phyloP scores from a whole-genome alignment of 1,139 yeast genomes.

The Lodderomyces metapsilosis region DNA sequence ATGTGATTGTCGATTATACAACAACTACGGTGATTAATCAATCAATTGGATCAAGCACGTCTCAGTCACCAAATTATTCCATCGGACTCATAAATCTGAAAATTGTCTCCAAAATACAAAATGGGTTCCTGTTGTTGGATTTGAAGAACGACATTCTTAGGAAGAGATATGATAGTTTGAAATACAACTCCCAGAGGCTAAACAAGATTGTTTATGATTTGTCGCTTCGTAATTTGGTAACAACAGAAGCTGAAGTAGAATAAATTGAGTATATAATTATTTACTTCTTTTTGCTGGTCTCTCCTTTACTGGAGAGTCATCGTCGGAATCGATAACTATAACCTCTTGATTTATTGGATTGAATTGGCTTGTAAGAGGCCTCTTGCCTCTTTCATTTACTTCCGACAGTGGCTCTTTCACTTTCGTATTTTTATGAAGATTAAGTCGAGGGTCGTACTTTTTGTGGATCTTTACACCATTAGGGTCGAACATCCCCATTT shows the following conservation, averaged over 20 bases:
- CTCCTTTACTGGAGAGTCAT: constrained; percentile 1
- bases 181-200: constrained; percentile 28
- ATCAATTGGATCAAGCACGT: constrained; percentile 17
- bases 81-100: constrained; percentile 25
- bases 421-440: not conserved
- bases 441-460: not conserved
- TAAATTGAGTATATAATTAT: constrained; percentile 4
- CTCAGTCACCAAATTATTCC: constrained; percentile 20
- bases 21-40: constrained; percentile 25
- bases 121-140: constrained; percentile 30
- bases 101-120: constrained; percentile 25
- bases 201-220: constrained; percentile 31
- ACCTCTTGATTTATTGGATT: not conserved
- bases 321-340: constrained; percentile 1
- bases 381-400: not conserved
- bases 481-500: not conserved
- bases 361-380: not conserved
- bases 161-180: constrained; percentile 30
- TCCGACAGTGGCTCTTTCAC: not conserved
- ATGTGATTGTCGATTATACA: constrained; percentile 30
- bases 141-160: constrained; percentile 30
- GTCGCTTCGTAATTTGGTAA: constrained; percentile 19
- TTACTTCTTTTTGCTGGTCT: constrained; percentile 1
- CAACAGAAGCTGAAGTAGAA: constrained; percentile 15
- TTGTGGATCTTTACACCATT: not conserved